Base-by-base conservation (phyloP, 768 basidiomycete species). In the Amanita molliuscula region DNA sequence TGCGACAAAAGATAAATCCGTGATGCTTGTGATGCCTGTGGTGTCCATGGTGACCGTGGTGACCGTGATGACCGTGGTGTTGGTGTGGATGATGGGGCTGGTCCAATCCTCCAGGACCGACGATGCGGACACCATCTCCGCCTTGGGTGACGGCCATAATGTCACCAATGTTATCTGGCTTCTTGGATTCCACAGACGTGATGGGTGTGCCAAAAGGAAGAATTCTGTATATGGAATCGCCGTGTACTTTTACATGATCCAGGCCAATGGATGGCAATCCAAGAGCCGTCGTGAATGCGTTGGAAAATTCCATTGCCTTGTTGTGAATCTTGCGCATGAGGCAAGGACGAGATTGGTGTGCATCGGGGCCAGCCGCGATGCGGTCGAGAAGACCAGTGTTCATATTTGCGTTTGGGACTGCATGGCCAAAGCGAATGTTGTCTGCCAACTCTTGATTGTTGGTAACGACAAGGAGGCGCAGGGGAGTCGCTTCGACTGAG, bases 201-300 rank as follows among this genome's bases (percentile, higher is more conserved):
- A 31, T 29, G 31, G 15, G 31, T 2, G 25, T 44, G n/a, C 45
- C 45, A 9, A 44, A 38, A 28, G 55, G 55, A 15, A 50, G 35
- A 42, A 56, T 51, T 26, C 38, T 41, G 31, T 42, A 35, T 11
- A 29, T 37, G 9, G 51, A 53, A 18, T 44, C 34, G 7, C 49
- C 35, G 21, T 16, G 40, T 37, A 29, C 48, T 47, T 11, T 53
- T 43, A 43, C 55, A 53, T 28, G 53, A 52, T 18, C 9, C 13
- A 29, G 35, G 23, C 47, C 44, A 35, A 77, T 74, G 52, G 66
- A 64, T 7, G 77, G 70, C 54, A 81, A 58, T 16, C 82, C 81
- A 33, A 86, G 63, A 1, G 72, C 71, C 51, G 76, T 64, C 38
- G 78, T 68, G 68, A 87, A 71, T 23, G 69, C 56, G 54, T 82